Evolutionary conservation across 164 flowering plant species (phyloP), one percentile per base, ranked within the genome.

Genomic region (Chloranthus sessilifolius): DNA sequence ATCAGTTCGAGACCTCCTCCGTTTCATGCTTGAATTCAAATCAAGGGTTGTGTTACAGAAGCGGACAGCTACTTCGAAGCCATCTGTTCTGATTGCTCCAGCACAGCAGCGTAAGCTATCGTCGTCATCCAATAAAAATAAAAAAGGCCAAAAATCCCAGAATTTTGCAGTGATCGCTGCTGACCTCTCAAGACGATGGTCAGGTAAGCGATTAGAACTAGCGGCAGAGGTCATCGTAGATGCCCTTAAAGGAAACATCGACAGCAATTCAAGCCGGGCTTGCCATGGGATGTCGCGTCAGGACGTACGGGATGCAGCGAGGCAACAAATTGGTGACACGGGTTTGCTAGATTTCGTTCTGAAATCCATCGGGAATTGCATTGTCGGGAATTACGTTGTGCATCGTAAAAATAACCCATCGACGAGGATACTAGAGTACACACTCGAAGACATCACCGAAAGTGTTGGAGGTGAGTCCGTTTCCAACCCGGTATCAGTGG

Each of bases 281-380:
- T 33, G 39, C 28, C 45, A 60, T 28, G 77, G 88, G 53, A 91
- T 91, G 96, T 76, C 84, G 0, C 59, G 98, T 15, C 95, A 91
- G 61, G 95, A 85, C n/a, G 79, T 82, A 0, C 64, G 98, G 5
- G 98, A 91, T 48, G 89, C 83, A 0, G 96, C 92, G 2, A 59
- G 98, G 53, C 50, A 58, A 33, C 78, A 75, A 29, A 83, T 91
- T 20, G 96, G 98, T 3, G 96, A 91, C 56, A 85, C 95, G 0
- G 98, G 98, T 0, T 59, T 91, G 35, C 74, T 91, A 3, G 98
- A 91, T 49, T 79, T 82, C 56, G 96, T 88, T 0, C 74, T 91
- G 8, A 91, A 91, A 33, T 79, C 83, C 20, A 71, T 91, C 67
- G 80, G 81, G 64, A 79, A 81, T 56, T 81, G 82, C 29, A 57